Conservation (phyloP, 805 yeast species). For the Metschnikowia henanensis region DNA sequence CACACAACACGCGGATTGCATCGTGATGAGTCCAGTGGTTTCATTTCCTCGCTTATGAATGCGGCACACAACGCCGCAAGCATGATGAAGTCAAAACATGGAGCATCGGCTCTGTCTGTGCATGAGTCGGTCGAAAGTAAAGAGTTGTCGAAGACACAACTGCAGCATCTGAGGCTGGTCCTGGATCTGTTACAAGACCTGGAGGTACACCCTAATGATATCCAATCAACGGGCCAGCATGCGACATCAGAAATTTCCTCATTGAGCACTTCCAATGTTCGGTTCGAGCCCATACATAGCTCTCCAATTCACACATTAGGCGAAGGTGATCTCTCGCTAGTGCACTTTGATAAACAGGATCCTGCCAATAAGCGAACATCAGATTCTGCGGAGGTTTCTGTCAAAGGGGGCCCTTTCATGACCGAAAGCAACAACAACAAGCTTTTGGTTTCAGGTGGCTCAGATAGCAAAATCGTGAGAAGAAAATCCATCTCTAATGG, state of each 20-base stretch:
- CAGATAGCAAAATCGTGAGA: slow-evolving; percentile 22
- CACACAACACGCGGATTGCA: slow-evolving; percentile 1
- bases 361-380: not conserved
- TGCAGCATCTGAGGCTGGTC: not conserved
- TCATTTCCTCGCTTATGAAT: slow-evolving; percentile 44
- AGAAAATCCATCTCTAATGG: slow-evolving; percentile 21
- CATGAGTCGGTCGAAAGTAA: not conserved
- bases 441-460: slow-evolving; percentile 18
- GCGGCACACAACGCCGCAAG: slow-evolving; percentile 50
- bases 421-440: slow-evolving; percentile 23
- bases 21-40: slow-evolving; percentile 27
- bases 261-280: slow-evolving; percentile 32
- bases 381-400: slow-evolving; percentile 6
- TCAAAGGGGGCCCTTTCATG: slow-evolving; percentile 11
- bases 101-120: not conserved
- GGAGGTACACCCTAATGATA: not conserved
- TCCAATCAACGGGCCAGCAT: not conserved
- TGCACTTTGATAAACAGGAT: slow-evolving; percentile 20
- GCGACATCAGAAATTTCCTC: slow-evolving; percentile 2
- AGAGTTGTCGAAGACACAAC: not conserved
- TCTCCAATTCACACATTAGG: slow-evolving; percentile 51
- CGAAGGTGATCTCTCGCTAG: slow-evolving; percentile 44
- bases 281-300: slow-evolving; percentile 47
- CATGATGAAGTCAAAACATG: slow-evolving; percentile 14
- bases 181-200: not conserved